Percentiles rank a stretch among this genome's conserved stretches.
Conservation (phyloP, 805 yeast genomes). For the Candida saitoana region DNA sequence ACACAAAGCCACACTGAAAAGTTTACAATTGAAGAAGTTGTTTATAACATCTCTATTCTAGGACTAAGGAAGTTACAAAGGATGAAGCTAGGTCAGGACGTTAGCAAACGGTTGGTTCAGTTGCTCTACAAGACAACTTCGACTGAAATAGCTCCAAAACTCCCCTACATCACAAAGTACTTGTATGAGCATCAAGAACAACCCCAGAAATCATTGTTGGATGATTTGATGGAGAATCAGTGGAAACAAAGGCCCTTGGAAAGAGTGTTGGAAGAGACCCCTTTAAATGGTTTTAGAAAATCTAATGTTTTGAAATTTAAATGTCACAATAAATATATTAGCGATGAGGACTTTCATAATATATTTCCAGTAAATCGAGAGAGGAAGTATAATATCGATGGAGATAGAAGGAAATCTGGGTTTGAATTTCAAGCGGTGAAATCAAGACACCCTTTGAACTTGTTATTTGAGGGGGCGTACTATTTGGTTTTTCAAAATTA, state of each 20-base stretch:
- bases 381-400: slow-evolving; percentile 17
- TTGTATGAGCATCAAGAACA: slow-evolving; percentile 2
- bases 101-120: background rate
- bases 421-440: slow-evolving; percentile 41
- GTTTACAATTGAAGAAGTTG: too few species aligned
- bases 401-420: slow-evolving; percentile 12
- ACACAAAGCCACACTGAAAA: background rate
- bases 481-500: slow-evolving; percentile 48
- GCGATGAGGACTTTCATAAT: slow-evolving; percentile 36
- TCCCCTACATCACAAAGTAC: slow-evolving; percentile 1
- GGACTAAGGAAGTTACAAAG: too few species aligned
- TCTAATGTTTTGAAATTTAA: slow-evolving; percentile 35
- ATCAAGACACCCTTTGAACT: slow-evolving; percentile 44
- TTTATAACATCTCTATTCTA: too few species aligned
- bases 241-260: slow-evolving; percentile 2
- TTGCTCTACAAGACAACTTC: slow-evolving; percentile 4
- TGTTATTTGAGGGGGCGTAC: slow-evolving; percentile 46
- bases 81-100: slow-evolving; percentile 1
- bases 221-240: slow-evolving; percentile 4
- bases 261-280: background rate
- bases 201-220: slow-evolving; percentile 3
- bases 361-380: slow-evolving; percentile 34
- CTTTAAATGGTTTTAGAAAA: background rate
- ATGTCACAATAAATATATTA: slow-evolving; percentile 36
- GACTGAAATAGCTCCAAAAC: slow-evolving; percentile 3